Conservation (phyloP, 495 filamentous ascomycete genomes). For the Talaromyces trachyspermus region DNA sequence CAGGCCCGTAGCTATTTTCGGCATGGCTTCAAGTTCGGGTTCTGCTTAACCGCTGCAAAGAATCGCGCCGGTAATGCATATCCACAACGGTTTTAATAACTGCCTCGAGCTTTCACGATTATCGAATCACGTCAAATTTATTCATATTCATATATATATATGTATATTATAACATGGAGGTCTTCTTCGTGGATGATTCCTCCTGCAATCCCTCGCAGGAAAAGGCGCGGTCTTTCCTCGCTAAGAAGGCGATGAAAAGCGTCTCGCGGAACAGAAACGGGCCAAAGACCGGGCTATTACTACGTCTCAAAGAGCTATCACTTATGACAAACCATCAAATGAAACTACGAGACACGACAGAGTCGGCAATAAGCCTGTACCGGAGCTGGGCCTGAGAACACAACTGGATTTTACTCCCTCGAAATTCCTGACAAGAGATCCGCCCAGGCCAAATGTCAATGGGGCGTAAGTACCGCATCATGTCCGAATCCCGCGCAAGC, state of each 20-base stretch:
- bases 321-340: not conserved
- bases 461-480: conserved; percentile 9
- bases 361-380: too few relatives aligned
- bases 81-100: not conserved
- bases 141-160: too few relatives aligned
- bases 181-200: conserved; percentile 2
- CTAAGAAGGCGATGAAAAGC: conserved; percentile 3
- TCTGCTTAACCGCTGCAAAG: too few relatives aligned
- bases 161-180: not conserved
- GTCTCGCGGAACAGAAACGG: conserved; percentile 3
- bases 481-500: conserved; percentile 9
- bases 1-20: too few relatives aligned
- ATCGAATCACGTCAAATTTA: not conserved
- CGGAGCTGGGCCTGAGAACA: too few relatives aligned
- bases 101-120: not conserved
- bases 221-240: conserved; percentile 6
- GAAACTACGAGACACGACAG: not conserved
- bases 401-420: not conserved
- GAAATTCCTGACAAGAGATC: not conserved
- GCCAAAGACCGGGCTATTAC: not conserved
- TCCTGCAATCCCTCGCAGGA: not conserved
- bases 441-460: not conserved
- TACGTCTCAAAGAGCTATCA: not conserved
- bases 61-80: too few relatives aligned
- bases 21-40: too few relatives aligned